Conservation (phyloP, 2,329 filamentous ascomycete genomes). For the Phialophora expanda region DNA sequence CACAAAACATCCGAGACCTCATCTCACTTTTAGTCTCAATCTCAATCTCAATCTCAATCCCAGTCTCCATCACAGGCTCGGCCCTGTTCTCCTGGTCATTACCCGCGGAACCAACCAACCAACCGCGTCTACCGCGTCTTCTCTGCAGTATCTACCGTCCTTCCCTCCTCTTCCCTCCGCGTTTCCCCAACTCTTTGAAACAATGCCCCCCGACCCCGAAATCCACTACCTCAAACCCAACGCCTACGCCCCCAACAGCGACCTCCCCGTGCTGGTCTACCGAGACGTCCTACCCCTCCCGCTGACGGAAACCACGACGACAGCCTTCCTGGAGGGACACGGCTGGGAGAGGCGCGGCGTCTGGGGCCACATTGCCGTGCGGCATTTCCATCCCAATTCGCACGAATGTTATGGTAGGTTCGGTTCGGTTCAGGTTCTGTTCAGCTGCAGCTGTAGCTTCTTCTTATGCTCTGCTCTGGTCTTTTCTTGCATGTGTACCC, state of each 20-base stretch:
- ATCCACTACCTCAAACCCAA: slow-evolving; percentile 39
- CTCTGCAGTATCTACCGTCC: not conserved
- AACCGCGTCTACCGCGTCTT: not conserved
- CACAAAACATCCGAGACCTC: not conserved
- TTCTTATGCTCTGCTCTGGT: no score
- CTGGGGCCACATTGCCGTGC: slow-evolving; percentile 40
- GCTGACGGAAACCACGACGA: slow-evolving; percentile 35
- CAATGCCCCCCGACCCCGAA: slow-evolving; percentile 30
- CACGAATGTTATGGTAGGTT: slow-evolving; percentile 47
- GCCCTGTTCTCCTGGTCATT: not conserved
- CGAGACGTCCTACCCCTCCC: slow-evolving; percentile 42
- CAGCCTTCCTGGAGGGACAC: slow-evolving; percentile 41
- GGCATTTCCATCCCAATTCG: slow-evolving; percentile 46
- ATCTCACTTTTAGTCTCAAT: not conserved
- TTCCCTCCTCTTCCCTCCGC: not conserved
- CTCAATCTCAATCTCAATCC: not conserved
- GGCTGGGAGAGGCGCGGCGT: slow-evolving; percentile 44
- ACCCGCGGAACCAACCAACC: not conserved
- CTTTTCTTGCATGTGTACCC: no score
- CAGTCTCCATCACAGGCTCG: no score
- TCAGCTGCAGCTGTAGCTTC: no score
- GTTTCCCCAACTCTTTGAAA: not conserved
- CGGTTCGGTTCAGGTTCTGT: no score
- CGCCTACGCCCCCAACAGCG: slow-evolving; percentile 43
- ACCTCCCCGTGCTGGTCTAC: slow-evolving; percentile 45